phyloP scores from a whole-genome alignment of 2,329 filamentous ascomycete species.

The Claviceps cyperi region DNA sequence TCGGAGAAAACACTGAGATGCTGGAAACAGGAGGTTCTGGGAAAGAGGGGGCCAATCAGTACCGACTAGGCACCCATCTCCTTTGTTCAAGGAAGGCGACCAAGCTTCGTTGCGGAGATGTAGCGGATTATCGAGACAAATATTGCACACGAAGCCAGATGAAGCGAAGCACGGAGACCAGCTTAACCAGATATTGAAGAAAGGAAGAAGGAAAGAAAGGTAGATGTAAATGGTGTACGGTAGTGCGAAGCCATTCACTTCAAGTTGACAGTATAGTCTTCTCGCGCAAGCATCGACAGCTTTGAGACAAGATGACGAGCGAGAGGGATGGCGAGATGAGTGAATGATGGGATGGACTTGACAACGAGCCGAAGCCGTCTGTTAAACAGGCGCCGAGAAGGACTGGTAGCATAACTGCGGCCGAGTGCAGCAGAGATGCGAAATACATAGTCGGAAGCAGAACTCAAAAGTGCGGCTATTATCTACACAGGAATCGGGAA shows the following conservation, averaged over 20 bases:
- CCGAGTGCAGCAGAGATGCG: slow-evolving; percentile 1
- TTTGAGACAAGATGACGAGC: neutral
- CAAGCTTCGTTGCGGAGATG: neutral
- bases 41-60: neutral
- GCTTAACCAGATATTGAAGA: neutral
- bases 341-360: neutral
- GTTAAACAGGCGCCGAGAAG: neutral
- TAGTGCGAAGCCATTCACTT: neutral
- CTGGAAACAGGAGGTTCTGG: neutral
- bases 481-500: too few species aligned
- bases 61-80: neutral
- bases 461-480: neutral
- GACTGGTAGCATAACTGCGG: neutral
- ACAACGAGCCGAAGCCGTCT: neutral
- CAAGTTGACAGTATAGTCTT: neutral
- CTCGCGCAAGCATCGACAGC: neutral
- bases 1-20: neutral
- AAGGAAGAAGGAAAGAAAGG: neutral
- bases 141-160: neutral
- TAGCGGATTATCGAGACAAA: neutral
- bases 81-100: neutral
- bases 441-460: neutral
- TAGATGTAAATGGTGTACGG: neutral
- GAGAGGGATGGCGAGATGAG: neutral
- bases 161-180: neutral